phyloP scores from a whole-genome alignment of 129 eudicot genomes.

The Lactuca saligna region DNA sequence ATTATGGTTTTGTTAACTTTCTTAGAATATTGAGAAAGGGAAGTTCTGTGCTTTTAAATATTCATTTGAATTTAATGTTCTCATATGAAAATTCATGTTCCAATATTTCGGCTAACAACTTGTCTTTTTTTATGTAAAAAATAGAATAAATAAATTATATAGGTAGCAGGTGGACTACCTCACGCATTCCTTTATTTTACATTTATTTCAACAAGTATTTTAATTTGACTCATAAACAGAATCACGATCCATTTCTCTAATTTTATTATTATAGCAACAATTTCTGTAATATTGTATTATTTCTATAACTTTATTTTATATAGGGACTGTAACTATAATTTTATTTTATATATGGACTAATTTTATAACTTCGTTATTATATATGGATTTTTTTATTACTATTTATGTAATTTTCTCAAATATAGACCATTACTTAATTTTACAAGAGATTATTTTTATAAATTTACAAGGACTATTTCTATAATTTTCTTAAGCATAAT shows the following conservation, averaged over 20 bases:
- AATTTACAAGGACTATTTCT: too few relatives aligned
- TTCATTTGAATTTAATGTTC: neutral
- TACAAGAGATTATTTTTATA: too few relatives aligned
- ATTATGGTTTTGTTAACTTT: neutral
- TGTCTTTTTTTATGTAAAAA: slow-evolving; percentile 13
- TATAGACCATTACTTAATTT: too few relatives aligned
- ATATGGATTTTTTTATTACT: too few relatives aligned
- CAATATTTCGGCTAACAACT: slow-evolving; percentile 36
- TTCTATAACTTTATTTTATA: too few relatives aligned
- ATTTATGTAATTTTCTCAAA: too few relatives aligned
- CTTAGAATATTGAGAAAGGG: neutral
- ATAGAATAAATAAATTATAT: slow-evolving; percentile 27
- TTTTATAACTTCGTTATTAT: too few relatives aligned
- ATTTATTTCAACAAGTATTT: neutral
- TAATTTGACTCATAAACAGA: slow-evolving; percentile 21
- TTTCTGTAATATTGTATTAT: too few relatives aligned
- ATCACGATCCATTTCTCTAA: slow-evolving; percentile 8
- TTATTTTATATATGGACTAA: too few relatives aligned
- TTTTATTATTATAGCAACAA: too few relatives aligned
- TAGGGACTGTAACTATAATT: too few relatives aligned
- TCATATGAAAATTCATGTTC: slow-evolving; percentile 20
- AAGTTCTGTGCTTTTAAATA: slow-evolving; percentile 6
- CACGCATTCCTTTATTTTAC: slow-evolving; percentile 9
- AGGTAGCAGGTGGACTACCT: slow-evolving; percentile 32
- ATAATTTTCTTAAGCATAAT: too few relatives aligned